Evolutionary conservation across 257 asterid species (phyloP).

Genomic region (Ophiorrhiza pumila): DNA sequence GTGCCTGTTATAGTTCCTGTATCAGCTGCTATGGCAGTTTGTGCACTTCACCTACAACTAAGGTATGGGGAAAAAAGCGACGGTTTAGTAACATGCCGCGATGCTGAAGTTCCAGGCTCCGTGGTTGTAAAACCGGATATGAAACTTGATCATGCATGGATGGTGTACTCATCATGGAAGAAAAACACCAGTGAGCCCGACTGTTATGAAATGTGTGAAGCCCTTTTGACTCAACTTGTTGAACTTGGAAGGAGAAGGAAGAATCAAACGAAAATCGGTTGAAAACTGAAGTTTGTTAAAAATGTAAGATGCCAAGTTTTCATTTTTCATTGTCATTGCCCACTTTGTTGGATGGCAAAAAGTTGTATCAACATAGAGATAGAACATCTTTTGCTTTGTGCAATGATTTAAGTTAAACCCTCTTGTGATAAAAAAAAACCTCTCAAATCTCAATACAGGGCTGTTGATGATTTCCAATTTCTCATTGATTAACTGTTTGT

Average conservation of each 20-base stretch:
- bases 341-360: neutral
- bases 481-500: neutral
- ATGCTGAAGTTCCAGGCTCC: constrained; percentile 94
- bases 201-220: constrained; percentile 79
- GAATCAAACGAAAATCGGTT: constrained; percentile 13
- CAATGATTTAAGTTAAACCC: neutral
- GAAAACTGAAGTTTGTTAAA: constrained; percentile 8
- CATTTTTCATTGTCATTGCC: neutral
- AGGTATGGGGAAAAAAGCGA: constrained; percentile 96
- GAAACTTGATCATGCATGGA: constrained; percentile 93
- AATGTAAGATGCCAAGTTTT: neutral
- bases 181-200: constrained; percentile 54
- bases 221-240: constrained; percentile 68
- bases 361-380: neutral
- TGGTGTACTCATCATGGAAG: constrained; percentile 83
- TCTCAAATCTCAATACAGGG: neutral
- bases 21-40: constrained; percentile 70
- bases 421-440: too few species aligned
- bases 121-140: constrained; percentile 66
- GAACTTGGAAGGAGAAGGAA: constrained; percentile 47
- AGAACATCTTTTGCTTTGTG: neutral
- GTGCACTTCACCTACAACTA: constrained; percentile 69
- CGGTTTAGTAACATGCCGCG: constrained; percentile 91
- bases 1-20: constrained; percentile 82
- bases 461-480: neutral